Evolutionary conservation across 2,329 filamentous ascomycete species (phyloP), one percentile per base, ranked within the genome.

Genomic region (Penicillium digitatum): DNA sequence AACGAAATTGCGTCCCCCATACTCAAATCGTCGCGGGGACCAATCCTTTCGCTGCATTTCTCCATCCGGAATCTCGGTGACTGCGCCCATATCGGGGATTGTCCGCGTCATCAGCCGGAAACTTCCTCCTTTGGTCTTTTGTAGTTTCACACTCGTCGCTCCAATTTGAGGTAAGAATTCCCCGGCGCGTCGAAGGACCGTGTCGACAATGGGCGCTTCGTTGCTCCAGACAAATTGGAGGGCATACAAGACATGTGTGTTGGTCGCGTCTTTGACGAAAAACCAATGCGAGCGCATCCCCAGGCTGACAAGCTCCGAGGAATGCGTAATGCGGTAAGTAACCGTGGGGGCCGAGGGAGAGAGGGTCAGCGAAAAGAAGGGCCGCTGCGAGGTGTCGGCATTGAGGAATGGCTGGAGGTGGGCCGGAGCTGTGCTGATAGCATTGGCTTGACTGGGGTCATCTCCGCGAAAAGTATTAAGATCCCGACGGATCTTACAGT

Each of bases 221-320:
- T 62, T 50, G 12, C 55, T 60, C 57, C 59, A 62, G 12, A 62
- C 39, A 3, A 40, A 56, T 37, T 62, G 59, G 5, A 62, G 49
- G 24, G 57, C 59, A 20, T 62, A 62, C 3, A 60, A 24, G 11
- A 58, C 43, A 32, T 60, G 59, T 14, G 49, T 62, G 24, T 60
- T 62, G 24, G 57, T 58, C 5, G 48, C 3, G n/a, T 62, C 59
- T 50, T 60, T 62, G 29, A 62, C 59, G 16, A 62, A 58, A 39
- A 47, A 60, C 59, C 59, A 62, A 32, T 58, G 42, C 9, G 59
- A 60, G 20, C 57, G 59, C 32, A 44, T 37, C 3, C 59, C 59
- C 5, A 60, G 12, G 5, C n/a, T 42, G 14, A 60, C 49, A 2
- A 62, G 55, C 37, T 62, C 57, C 3, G 59, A 62, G 9, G 55